Base-by-base conservation (phyloP, 1,284 basidiomycete genomes). In the Boletellus dicymbophilus region DNA sequence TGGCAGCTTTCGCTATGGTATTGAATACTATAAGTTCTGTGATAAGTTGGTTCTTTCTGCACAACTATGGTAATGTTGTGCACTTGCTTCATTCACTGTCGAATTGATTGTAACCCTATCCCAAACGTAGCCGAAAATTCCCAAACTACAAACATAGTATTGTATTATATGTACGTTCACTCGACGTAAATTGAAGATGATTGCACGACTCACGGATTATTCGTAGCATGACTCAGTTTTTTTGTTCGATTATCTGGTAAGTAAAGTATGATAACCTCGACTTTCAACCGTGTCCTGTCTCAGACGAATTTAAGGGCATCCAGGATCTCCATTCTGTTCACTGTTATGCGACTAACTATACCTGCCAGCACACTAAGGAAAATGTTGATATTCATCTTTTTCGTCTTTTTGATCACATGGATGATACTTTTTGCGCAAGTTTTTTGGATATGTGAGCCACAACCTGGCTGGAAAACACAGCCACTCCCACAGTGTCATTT, bases 41-140 rank as follows among this genome's bases (percentile, higher is more conserved):
- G n/a, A 33, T 27, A 12, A 31, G 49, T 18, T 40, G 27, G 10
- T 23, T 50, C n/a, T 50, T 48, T 7, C 38, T 50, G n/a, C 31
- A 50, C 26, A 26, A 50, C 26, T 50, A 40, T 25, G 18, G 48
- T 50, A 18, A 38, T 12, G 6, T 8, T 42, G 28, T 23, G 1
- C 18, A 2, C 4, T 12, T n/a, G 3, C 7, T 43, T 23, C 16
- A 33, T 16, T 15, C 16, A 33, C 10, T n/a, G 2, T 13, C 16
- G 23, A 16, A 33, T 13, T 6, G 20, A 12, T 23, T 6, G 23
- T 49, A 25, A 49, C 23, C 8, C 9, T 15, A 22, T 22, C n/a
- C n/a, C n/a, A n/a, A 3, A 11, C 15, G 20, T 12, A 50, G 48
- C 25, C 20, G 21, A 22, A n/a, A 40, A 36, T 15, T 33, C 12